Evolutionary conservation across 192 early-diverging fungal genomes (phyloP).

Genomic region (Glomus cerebriforme): DNA sequence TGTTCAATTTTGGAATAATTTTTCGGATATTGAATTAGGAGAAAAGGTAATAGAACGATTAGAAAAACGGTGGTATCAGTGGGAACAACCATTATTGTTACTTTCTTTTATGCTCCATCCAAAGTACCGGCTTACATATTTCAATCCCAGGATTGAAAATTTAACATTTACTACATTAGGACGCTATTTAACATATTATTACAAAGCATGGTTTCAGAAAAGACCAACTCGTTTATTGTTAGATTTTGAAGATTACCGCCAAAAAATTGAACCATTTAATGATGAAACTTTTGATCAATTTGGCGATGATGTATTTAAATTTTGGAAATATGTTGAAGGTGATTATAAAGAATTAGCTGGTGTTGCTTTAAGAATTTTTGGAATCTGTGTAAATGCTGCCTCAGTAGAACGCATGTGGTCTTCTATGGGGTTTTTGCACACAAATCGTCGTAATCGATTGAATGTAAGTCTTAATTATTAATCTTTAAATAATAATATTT

Average conservation of each 20-base stretch:
- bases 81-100: background rate
- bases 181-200: background rate
- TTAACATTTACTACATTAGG: background rate
- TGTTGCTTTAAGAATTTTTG: conserved; percentile 11
- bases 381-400: conserved; percentile 5
- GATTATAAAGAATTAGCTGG: no score
- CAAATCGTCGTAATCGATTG: background rate
- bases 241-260: conserved; percentile 9
- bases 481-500: no score
- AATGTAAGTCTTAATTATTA: no score
- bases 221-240: background rate
- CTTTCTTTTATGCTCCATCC: background rate
- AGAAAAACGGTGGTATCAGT: background rate
- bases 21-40: background rate
- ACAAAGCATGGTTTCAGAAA: background rate
- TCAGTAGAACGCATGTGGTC: background rate
- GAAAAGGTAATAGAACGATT: background rate
- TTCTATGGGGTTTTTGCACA: background rate
- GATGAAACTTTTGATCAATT: conserved; percentile 11
- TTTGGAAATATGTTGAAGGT: conserved; percentile 11
- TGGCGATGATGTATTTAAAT: conserved; percentile 9
- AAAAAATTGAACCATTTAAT: conserved; percentile 14
- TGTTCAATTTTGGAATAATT: background rate
- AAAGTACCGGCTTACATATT: background rate
- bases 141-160: background rate